Evolutionary conservation across 2,329 filamentous ascomycete genomes (phyloP), one percentile per base, ranked within the genome.

Genomic region (Fusarium poae): DNA sequence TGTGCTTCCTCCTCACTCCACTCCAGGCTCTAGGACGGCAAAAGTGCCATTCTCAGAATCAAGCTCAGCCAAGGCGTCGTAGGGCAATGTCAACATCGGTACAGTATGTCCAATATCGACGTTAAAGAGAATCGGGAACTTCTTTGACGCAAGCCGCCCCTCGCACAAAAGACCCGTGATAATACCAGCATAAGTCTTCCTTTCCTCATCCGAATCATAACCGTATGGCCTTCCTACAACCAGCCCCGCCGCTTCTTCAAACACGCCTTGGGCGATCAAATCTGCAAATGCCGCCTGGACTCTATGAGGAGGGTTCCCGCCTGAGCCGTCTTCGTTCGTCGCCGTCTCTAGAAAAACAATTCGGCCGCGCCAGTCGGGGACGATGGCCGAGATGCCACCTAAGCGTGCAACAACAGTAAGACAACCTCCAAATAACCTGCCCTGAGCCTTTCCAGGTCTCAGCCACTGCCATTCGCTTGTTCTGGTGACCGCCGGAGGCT

Each of bases 101-200:
- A 72, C 74, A 0, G 81, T 82, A 64, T 83, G 81, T 1, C 82
- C 82, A 44, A 83, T 72, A 43, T 83, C 82, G 0, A 83, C 78
- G 25, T 78, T 77, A 11, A 80, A 79, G 52, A 83, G 32, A 12
- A 83, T 80, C 0, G 82, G 82, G 53, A 82, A 82, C 45, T 67
- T 71, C 18, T 62, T 74, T 3, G 71, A 67, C 0, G 72, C 78
- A 42, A 79, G 20, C 0, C 67, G 68, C 1, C 78, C 77, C n/a
- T 80, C 77, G 12, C 79, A 79, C n/a, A 82, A 53, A 1, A 79
- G 56, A 7, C 69, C 76, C 42, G 53, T 76, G 16, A 82, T 77
- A 2, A 78, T 72, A 3, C 54, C 55, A 8, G 70, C 71, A 52
- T 80, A 79, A 44, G 73, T 51, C 16, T 70, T 68, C 39, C 75